Percentiles rank a stretch among this genome's conserved stretches.
phyloP scores from a whole-genome alignment of 352 stramenopile genomes.

The Phytophthora citricola region DNA sequence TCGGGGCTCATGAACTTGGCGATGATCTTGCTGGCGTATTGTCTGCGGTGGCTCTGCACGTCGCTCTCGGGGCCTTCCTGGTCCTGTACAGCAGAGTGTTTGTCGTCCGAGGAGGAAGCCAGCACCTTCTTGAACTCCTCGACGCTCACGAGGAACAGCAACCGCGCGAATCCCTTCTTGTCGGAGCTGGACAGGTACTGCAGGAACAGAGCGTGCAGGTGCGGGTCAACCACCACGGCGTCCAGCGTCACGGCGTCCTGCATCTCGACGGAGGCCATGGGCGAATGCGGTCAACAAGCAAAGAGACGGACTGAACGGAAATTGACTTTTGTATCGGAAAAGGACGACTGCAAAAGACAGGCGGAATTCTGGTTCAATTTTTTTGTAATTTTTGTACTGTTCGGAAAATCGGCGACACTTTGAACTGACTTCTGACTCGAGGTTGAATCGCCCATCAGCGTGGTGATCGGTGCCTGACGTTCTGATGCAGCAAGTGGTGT shows the following conservation, averaged over 20 bases:
- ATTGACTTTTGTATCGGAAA: constrained; percentile 9
- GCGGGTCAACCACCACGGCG: constrained; percentile 75
- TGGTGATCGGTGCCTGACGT: not conserved
- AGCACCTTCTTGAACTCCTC: constrained; percentile 90
- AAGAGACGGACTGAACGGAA: constrained; percentile 30
- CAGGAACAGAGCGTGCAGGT: constrained; percentile 84
- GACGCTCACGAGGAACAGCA: constrained; percentile 89
- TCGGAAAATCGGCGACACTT: not conserved
- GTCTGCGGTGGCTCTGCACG: constrained; percentile 45
- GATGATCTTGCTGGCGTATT: constrained; percentile 90
- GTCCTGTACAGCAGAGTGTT: constrained; percentile 1
- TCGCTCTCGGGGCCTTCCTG: constrained; percentile 28
- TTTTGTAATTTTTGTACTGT: not conserved
- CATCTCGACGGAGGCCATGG: constrained; percentile 1
- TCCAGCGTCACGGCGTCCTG: constrained; percentile 59
- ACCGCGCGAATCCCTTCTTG: constrained; percentile 74
- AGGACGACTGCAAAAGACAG: constrained; percentile 22
- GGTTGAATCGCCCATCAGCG: not conserved
- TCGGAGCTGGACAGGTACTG: constrained; percentile 74
- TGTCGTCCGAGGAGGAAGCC: constrained; percentile 2
- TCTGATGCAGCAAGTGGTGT: not conserved
- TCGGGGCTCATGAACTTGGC: constrained; percentile 87
- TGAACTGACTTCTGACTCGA: constrained; percentile 3
- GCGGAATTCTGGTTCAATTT: constrained; percentile 11
- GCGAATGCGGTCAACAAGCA: not conserved